Evolutionary conservation across 2,329 filamentous ascomycete genomes (phyloP).

Genomic region (Nemania sp.): DNA sequence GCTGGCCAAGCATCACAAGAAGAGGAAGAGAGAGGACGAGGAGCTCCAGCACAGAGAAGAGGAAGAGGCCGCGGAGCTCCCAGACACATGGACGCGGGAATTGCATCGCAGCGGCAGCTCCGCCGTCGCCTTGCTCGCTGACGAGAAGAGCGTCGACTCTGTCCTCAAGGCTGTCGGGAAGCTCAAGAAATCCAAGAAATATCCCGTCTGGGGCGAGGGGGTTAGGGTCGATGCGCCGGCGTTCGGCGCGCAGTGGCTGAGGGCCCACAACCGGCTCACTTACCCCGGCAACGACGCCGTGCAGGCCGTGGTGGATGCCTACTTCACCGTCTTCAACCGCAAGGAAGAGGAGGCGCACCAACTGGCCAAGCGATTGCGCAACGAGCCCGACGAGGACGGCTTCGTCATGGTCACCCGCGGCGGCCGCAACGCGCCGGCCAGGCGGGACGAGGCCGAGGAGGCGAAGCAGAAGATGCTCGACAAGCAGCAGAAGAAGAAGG

Average conservation of each 20-base stretch:
- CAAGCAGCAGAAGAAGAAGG: constrained; percentile 65
- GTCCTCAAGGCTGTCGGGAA: constrained; percentile 76
- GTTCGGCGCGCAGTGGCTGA: constrained; percentile 62
- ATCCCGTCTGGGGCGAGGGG: constrained; percentile 71
- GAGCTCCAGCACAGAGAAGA: constrained; percentile 52
- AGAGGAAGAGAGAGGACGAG: constrained; percentile 52
- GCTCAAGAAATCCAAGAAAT: constrained; percentile 61
- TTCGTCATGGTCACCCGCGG: constrained; percentile 91
- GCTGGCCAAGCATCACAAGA: constrained; percentile 50
- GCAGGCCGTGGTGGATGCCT: constrained; percentile 79
- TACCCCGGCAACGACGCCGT: constrained; percentile 71
- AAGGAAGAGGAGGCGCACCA: constrained; percentile 68
- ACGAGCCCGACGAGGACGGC: constrained; percentile 89
- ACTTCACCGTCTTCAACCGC: constrained; percentile 80
- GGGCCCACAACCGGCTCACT: constrained; percentile 70
- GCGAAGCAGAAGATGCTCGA: constrained; percentile 63
- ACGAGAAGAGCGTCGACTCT: constrained; percentile 75
- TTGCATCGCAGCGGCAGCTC: constrained; percentile 76
- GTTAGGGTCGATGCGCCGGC: constrained; percentile 59
- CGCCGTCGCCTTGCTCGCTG: constrained; percentile 82
- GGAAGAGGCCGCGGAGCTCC: constrained; percentile 65
- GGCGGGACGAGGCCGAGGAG: constrained; percentile 70
- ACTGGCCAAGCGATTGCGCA: constrained; percentile 67
- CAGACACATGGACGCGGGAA: constrained; percentile 72
- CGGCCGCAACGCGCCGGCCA: constrained; percentile 73